These are phyloP conservation scores for Suhomyces sp. DNA, from an alignment of 805 yeast genomes.

Conservation along the genomic window DNA sequence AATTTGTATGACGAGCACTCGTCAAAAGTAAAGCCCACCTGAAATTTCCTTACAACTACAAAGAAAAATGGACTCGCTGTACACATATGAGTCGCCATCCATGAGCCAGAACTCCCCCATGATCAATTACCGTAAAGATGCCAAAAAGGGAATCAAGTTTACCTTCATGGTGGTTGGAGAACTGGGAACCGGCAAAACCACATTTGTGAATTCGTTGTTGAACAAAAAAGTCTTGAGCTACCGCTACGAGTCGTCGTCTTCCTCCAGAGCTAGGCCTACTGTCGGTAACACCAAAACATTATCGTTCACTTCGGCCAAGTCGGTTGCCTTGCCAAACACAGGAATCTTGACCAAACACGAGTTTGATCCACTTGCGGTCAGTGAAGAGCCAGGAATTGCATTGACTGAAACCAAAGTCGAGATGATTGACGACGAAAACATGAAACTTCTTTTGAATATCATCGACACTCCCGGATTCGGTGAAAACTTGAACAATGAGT, in stretches of 20 bases:
- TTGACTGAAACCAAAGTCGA: slow-evolving; percentile 65
- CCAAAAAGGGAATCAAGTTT: slow-evolving; percentile 70
- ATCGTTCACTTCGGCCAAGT: slow-evolving; percentile 55
- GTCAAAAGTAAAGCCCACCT: background rate
- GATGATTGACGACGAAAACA: slow-evolving; percentile 56
- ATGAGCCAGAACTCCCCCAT: slow-evolving; percentile 33
- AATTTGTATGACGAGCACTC: slow-evolving; percentile 2
- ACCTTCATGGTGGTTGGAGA: slow-evolving; percentile 72
- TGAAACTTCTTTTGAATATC: slow-evolving; percentile 54
- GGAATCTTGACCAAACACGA: slow-evolving; percentile 51
- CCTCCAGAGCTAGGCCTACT: slow-evolving; percentile 9
- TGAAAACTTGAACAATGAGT: slow-evolving; percentile 65
- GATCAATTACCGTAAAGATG: slow-evolving; percentile 59
- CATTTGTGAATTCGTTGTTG: slow-evolving; percentile 66
- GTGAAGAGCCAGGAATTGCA: slow-evolving; percentile 72
- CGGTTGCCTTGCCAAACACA: slow-evolving; percentile 53
- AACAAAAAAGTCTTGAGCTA: slow-evolving; percentile 63
- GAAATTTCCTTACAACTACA: background rate
- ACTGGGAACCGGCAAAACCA: slow-evolving; percentile 74
- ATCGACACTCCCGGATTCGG: slow-evolving; percentile 79
- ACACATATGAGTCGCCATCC: slow-evolving; percentile 28
- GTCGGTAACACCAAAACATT: slow-evolving; percentile 46
- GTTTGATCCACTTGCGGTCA: slow-evolving; percentile 59
- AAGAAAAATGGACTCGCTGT: slow-evolving; percentile 12
- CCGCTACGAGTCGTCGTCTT: slow-evolving; percentile 42